A percentile compares a stretch with the other conserved stretches of the same genome.
These are phyloP conservation scores for Kingdonia uniflora DNA, from an alignment of 164 flowering plant species.

Conservation along the genomic window DNA sequence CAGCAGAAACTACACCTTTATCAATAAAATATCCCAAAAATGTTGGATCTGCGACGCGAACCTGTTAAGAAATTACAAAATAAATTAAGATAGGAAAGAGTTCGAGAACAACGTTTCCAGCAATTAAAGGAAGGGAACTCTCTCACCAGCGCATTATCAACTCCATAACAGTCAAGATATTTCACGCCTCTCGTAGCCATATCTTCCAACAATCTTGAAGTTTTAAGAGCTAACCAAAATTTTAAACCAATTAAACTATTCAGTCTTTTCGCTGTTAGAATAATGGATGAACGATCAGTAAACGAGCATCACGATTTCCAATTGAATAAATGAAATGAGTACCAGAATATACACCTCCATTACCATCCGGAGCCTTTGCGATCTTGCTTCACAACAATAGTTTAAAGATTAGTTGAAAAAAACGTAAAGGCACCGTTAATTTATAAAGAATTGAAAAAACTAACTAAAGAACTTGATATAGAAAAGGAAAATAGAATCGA, in stretches of 20 bases:
- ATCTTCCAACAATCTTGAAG: slow-evolving; percentile 77
- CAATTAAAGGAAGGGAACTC: slow-evolving; percentile 4
- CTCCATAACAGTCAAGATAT: slow-evolving; percentile 92
- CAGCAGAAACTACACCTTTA: slow-evolving; percentile 83
- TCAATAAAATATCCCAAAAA: slow-evolving; percentile 94
- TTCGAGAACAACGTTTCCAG: background rate
- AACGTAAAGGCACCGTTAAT: no score
- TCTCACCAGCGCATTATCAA: slow-evolving; percentile 90
- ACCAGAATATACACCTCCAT: slow-evolving; percentile 99
- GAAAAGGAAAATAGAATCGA: no score
- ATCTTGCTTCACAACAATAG: slow-evolving; percentile 43
- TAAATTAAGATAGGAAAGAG: slow-evolving; percentile 6
- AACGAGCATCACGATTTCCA: background rate
- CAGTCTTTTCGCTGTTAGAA: no score
- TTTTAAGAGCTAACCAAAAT: slow-evolving; percentile 54
- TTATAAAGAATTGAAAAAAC: no score
- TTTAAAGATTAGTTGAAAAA: no score
- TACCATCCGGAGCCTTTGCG: slow-evolving; percentile 96
- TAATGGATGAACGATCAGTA: slow-evolving; percentile 2
- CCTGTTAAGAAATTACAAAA: slow-evolving; percentile 40
- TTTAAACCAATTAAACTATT: slow-evolving; percentile 4
- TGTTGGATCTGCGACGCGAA: slow-evolving; percentile 94
- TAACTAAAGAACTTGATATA: no score
- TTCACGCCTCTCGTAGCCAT: slow-evolving; percentile 82
- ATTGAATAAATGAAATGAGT: background rate